Percentiles rank a stretch among this genome's conserved stretches.
phyloP scores from a whole-genome alignment of 2,329 filamentous ascomycete genomes.

The Aspergillus flavus region DNA sequence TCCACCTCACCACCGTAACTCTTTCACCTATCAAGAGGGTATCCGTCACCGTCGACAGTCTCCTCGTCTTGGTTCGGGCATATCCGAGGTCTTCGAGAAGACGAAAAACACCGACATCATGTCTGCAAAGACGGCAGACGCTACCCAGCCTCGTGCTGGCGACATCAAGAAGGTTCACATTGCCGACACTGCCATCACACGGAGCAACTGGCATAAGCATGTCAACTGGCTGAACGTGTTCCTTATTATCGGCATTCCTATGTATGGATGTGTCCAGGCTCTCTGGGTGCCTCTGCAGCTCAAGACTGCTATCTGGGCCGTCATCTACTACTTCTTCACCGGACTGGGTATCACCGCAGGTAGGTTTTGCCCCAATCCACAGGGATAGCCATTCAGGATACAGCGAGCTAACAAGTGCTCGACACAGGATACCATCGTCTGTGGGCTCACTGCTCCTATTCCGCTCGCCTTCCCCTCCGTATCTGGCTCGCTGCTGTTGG shows the following conservation, averaged over 20 bases:
- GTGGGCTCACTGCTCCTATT: slow-evolving; percentile 85
- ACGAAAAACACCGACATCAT: slow-evolving; percentile 27
- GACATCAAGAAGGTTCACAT: slow-evolving; percentile 77
- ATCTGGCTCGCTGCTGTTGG: slow-evolving; percentile 81
- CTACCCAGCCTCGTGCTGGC: slow-evolving; percentile 34
- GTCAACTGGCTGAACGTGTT: slow-evolving; percentile 90
- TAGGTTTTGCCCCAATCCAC: slow-evolving; percentile 42
- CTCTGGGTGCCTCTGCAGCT: slow-evolving; percentile 75
- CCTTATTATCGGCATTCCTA: slow-evolving; percentile 76
- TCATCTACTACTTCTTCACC: slow-evolving; percentile 82
- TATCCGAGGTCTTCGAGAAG: slow-evolving; percentile 3
- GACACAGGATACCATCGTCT: slow-evolving; percentile 72
- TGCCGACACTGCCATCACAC: slow-evolving; percentile 77
- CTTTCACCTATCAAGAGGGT: background rate
- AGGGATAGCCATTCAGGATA: background rate
- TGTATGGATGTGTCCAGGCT: slow-evolving; percentile 71
- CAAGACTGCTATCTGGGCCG: slow-evolving; percentile 72
- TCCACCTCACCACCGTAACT: slow-evolving; percentile 11
- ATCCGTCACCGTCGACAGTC: slow-evolving; percentile 5
- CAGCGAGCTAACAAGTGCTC: slow-evolving; percentile 11
- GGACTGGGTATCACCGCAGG: slow-evolving; percentile 78
- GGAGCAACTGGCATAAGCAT: slow-evolving; percentile 85
- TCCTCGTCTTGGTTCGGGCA: background rate
- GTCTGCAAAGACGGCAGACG: slow-evolving; percentile 39
- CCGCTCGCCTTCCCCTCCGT: slow-evolving; percentile 72